Evolutionary conservation across 306 rosid genomes (phyloP).

Genomic region (Cicer yamashitae): DNA sequence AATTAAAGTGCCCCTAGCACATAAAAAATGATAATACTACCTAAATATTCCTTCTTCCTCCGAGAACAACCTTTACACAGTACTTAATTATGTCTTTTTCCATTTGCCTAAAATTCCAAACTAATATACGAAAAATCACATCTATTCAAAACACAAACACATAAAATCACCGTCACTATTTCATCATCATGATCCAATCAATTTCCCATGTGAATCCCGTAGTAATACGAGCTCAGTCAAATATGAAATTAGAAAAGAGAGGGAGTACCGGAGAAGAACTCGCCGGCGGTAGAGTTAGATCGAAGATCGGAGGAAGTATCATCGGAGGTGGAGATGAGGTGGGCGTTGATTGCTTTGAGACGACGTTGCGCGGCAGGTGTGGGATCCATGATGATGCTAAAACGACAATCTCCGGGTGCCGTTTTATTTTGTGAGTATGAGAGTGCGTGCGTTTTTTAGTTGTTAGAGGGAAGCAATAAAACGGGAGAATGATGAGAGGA

Average conservation of each 20-base stretch:
- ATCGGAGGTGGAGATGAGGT: conserved; percentile 54
- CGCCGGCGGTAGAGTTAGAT: conserved; percentile 68
- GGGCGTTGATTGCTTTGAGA: conserved; percentile 62
- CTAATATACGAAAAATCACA: conserved; percentile 7
- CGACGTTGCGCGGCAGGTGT: conserved; percentile 72
- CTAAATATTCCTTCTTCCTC: conserved; percentile 19
- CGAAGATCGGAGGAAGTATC: conserved; percentile 64
- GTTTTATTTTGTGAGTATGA: background rate
- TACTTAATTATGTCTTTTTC: background rate
- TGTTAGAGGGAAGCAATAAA: background rate
- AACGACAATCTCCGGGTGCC: conserved; percentile 15
- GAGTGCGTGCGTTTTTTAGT: background rate
- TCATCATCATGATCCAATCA: background rate
- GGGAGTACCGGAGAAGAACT: conserved; percentile 69
- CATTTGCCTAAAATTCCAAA: background rate
- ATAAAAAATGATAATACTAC: background rate
- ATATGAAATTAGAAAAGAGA: background rate
- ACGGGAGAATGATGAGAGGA: background rate
- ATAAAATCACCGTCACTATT: background rate
- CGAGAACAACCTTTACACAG: too few relatives aligned
- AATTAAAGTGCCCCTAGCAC: background rate
- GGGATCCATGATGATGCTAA: conserved; percentile 60
- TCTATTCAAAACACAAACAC: background rate
- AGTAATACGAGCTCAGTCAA: conserved; percentile 16
- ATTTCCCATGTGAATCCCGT: background rate